phyloP scores from a whole-genome alignment of 2,329 filamentous ascomycete genomes.

The Hypomyces rosellus region DNA sequence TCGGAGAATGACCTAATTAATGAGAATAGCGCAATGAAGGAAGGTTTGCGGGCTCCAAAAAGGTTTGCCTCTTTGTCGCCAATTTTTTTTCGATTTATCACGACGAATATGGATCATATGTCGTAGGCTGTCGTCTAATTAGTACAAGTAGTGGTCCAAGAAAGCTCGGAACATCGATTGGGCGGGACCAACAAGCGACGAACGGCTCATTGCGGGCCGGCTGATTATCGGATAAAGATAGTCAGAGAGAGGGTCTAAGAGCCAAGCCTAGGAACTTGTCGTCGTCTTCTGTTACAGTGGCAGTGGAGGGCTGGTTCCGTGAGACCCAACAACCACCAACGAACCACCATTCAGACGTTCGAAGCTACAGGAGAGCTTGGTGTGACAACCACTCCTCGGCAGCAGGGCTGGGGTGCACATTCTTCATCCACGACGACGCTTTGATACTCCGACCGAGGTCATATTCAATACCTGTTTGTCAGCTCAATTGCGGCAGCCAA shows the following conservation, averaged over 20 bases:
- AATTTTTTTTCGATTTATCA: conserved; percentile 4
- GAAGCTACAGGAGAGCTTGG: too few relatives aligned
- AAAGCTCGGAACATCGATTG: conserved; percentile 15
- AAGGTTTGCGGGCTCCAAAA: too few relatives aligned
- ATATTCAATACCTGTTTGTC: too few relatives aligned
- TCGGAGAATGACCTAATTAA: too few relatives aligned
- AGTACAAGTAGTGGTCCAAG: neutral
- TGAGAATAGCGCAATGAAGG: too few relatives aligned
- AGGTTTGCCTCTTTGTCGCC: conserved; percentile 2
- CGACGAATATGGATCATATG: conserved; percentile 8
- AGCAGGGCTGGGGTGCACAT: too few relatives aligned
- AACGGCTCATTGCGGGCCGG: conserved; percentile 10
- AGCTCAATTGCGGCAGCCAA: conserved; percentile 11
- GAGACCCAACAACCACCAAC: too few relatives aligned
- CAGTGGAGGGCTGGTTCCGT: neutral
- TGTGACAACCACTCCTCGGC: too few relatives aligned
- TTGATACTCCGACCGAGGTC: too few relatives aligned
- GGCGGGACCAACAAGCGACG: conserved; percentile 2
- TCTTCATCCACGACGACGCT: too few relatives aligned
- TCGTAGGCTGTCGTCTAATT: neutral
- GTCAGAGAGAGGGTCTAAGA: too few relatives aligned
- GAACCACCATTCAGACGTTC: too few relatives aligned
- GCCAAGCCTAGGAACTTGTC: neutral
- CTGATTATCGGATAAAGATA: conserved; percentile 16
- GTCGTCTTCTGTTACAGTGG: neutral